These are phyloP conservation scores for Hymenoscyphus occultus DNA, from an alignment of 2,329 filamentous ascomycete genomes.

Conservation along the genomic window DNA sequence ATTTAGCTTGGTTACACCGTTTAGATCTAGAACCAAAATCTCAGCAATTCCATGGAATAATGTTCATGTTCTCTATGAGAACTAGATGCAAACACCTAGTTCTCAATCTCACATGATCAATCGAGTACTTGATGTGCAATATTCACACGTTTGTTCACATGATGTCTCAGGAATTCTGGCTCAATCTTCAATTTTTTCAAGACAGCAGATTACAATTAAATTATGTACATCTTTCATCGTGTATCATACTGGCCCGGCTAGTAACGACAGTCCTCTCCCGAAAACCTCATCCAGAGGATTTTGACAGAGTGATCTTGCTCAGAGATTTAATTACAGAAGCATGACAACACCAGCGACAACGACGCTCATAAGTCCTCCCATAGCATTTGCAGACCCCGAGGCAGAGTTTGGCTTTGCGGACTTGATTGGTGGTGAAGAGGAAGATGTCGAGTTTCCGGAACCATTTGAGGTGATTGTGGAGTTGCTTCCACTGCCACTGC, in stretches of 20 bases:
- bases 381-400: constrained; percentile 4
- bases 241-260: neutral
- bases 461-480: neutral
- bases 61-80: no score
- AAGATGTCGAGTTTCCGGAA: constrained; percentile 2
- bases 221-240: neutral
- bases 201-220: no score
- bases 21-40: no score
- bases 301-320: neutral
- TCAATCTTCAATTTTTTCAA: no score
- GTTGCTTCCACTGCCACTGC: neutral
- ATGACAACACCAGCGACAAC: constrained; percentile 18
- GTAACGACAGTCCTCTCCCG: neutral
- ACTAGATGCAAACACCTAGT: no score
- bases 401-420: constrained; percentile 6
- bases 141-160: no score
- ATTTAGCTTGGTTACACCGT: no score
- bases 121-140: no score
- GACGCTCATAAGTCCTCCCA: constrained; percentile 12
- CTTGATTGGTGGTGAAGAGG: constrained; percentile 2
- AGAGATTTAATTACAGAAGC: constrained; percentile 15
- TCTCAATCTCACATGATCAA: no score
- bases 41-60: no score
- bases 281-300: neutral
- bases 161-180: no score